phyloP scores from a whole-genome alignment of 805 yeast genomes.

The Ogataea methanolica region DNA sequence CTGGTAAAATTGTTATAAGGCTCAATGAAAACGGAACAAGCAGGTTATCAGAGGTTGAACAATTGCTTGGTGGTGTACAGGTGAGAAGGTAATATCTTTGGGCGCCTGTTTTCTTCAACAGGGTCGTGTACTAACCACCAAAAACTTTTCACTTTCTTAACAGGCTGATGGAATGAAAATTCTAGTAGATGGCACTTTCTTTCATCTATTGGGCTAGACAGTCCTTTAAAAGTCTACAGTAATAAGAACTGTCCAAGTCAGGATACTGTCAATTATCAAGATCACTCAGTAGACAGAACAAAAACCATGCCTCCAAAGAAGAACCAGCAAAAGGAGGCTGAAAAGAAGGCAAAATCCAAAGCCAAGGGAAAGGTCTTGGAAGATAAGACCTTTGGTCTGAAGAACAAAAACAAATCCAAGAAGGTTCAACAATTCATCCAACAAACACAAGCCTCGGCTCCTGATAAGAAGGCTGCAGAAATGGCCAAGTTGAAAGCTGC shows the following conservation, averaged over 20 bases:
- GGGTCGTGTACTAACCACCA: background rate
- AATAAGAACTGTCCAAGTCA: constrained; percentile 2
- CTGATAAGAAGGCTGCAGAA: constrained; percentile 41
- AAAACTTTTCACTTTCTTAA: constrained; percentile 1
- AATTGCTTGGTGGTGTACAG: too few species aligned
- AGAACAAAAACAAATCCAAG: constrained; percentile 90
- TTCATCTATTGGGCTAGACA: too few species aligned
- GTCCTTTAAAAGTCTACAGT: background rate
- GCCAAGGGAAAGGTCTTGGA: constrained; percentile 60
- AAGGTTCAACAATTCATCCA: constrained; percentile 74
- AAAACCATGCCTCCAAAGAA: constrained; percentile 76
- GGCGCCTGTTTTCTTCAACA: background rate
- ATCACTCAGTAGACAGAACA: background rate
- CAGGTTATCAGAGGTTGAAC: too few species aligned
- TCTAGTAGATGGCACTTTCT: background rate
- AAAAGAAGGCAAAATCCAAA: constrained; percentile 60
- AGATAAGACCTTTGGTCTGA: constrained; percentile 91
- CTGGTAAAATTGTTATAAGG: too few species aligned
- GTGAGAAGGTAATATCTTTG: too few species aligned
- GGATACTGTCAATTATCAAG: background rate
- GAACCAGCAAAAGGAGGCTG: constrained; percentile 45
- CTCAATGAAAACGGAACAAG: too few species aligned
- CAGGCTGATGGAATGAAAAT: background rate
- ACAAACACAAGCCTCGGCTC: constrained; percentile 64
- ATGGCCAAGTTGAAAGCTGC: constrained; percentile 69